phyloP scores from a whole-genome alignment of 345 rosid species.

The Fremontodendron californicum region DNA sequence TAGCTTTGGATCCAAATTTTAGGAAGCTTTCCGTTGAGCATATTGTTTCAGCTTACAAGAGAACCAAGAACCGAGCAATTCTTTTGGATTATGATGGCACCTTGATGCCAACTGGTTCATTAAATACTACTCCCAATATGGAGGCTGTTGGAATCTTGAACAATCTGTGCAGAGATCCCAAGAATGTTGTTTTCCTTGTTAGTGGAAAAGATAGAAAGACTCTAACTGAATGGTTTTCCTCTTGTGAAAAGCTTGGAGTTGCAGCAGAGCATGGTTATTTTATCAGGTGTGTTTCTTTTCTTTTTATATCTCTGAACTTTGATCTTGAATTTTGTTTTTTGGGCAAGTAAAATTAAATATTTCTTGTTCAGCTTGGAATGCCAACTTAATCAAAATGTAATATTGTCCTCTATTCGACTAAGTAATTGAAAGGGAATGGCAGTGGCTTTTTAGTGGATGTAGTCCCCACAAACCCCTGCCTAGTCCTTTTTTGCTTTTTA shows the following conservation, averaged over 20 bases:
- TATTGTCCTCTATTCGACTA: no score
- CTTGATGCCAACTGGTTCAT: neutral
- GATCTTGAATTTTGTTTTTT: no score
- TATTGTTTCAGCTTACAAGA: neutral
- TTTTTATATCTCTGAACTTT: neutral
- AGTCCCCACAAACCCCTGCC: no score
- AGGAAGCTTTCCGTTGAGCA: neutral
- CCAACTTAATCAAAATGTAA: no score
- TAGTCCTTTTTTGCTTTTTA: no score
- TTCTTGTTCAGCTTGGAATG: no score
- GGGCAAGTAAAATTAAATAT: no score
- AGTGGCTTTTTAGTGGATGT: no score
- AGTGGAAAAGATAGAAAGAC: constrained; percentile 74
- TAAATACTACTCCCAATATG: neutral
- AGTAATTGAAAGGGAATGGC: no score
- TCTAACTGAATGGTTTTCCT: constrained; percentile 65
- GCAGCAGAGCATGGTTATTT: neutral
- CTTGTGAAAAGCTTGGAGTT: constrained; percentile 14
- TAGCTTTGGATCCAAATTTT: constrained; percentile 82
- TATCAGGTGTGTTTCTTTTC: neutral
- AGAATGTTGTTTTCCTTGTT: constrained; percentile 13
- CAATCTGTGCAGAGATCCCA: neutral
- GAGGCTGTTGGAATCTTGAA: neutral
- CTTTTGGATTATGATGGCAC: neutral
- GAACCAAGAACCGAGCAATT: neutral